A percentile compares a stretch with the other conserved stretches of the same genome.
Conservation (phyloP, 2,329 filamentous ascomycete species). For the Sodiomyces alkalinus region DNA sequence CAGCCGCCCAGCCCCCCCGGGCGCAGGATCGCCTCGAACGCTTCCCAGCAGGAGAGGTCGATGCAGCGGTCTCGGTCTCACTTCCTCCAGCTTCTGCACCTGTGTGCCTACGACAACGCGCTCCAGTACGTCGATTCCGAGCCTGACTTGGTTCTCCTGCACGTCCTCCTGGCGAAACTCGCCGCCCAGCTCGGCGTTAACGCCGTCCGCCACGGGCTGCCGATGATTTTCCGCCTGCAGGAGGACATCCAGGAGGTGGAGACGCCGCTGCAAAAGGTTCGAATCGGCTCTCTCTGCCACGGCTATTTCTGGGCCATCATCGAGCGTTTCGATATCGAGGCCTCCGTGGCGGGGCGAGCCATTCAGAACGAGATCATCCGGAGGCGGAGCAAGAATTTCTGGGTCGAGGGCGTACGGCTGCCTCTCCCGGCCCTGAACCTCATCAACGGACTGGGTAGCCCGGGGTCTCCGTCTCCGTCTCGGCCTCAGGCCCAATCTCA, state of each 20-base stretch:
- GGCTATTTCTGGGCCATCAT: conserved; percentile 76
- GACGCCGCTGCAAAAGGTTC: conserved; percentile 55
- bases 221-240: conserved; percentile 80
- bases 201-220: conserved; percentile 59
- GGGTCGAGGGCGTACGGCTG: conserved; percentile 59
- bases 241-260: conserved; percentile 61
- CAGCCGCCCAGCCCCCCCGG: conserved; percentile 28
- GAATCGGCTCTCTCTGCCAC: conserved; percentile 70
- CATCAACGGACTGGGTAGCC: conserved; percentile 43
- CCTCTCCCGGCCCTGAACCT: conserved; percentile 51
- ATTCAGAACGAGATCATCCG: conserved; percentile 64
- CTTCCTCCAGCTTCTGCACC: conserved; percentile 69
- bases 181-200: conserved; percentile 70
- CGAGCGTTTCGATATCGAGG: conserved; percentile 64
- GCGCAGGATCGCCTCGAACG: conserved; percentile 53
- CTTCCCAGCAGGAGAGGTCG: conserved; percentile 44
- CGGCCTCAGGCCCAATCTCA: conserved; percentile 24
- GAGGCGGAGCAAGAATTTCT: conserved; percentile 59
- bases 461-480: too few relatives aligned
- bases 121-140: conserved; percentile 59
- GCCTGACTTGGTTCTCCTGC: conserved; percentile 59
- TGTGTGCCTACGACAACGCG: conserved; percentile 80
- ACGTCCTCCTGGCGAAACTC: conserved; percentile 62
- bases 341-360: conserved; percentile 49
- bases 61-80: conserved; percentile 40